Evolutionary conservation across 352 stramenopile genomes (phyloP).

Genomic region (Globisporangium cederbergense): DNA sequence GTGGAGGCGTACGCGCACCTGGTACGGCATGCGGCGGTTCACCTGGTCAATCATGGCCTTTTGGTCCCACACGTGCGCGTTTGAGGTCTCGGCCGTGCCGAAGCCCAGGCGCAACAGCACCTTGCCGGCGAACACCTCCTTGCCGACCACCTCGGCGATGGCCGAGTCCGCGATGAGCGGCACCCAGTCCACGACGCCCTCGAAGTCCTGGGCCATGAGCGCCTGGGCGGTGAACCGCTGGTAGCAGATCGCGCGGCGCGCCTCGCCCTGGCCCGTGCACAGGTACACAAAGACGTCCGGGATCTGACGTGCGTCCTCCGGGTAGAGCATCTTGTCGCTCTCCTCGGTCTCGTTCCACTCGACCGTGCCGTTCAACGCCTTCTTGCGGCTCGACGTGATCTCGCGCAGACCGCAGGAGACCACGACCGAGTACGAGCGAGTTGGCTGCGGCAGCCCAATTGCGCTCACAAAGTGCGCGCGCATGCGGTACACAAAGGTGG

Average conservation of each 20-base stretch:
- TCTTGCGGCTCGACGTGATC: slow-evolving; percentile 46
- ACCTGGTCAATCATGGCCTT: slow-evolving; percentile 53
- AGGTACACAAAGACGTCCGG: slow-evolving; percentile 84
- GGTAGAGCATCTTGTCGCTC: slow-evolving; percentile 65
- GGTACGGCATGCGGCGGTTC: slow-evolving; percentile 61
- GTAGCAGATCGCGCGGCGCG: slow-evolving; percentile 68
- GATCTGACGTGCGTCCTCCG: slow-evolving; percentile 51
- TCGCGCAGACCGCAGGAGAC: slow-evolving; percentile 56
- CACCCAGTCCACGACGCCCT: slow-evolving; percentile 49
- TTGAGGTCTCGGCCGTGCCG: slow-evolving; percentile 45
- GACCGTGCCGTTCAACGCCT: slow-evolving; percentile 56
- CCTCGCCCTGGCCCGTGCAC: slow-evolving; percentile 55
- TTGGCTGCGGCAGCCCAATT: slow-evolving; percentile 45
- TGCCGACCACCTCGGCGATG: slow-evolving; percentile 40
- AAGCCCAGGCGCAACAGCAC: slow-evolving; percentile 73
- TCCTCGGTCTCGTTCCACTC: slow-evolving; percentile 82
- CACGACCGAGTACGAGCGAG: slow-evolving; percentile 44
- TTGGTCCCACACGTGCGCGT: slow-evolving; percentile 49
- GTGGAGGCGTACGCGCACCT: slow-evolving; percentile 71
- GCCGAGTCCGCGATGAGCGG: slow-evolving; percentile 58
- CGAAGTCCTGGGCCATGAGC: slow-evolving; percentile 48
- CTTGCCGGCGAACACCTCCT: slow-evolving; percentile 62
- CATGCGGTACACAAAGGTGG: slow-evolving; percentile 59
- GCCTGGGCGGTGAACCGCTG: slow-evolving; percentile 61
- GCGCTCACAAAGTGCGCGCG: slow-evolving; percentile 62